Conservation (phyloP, 192 early-diverging fungal genomes). For the Backusella morwellensis region DNA sequence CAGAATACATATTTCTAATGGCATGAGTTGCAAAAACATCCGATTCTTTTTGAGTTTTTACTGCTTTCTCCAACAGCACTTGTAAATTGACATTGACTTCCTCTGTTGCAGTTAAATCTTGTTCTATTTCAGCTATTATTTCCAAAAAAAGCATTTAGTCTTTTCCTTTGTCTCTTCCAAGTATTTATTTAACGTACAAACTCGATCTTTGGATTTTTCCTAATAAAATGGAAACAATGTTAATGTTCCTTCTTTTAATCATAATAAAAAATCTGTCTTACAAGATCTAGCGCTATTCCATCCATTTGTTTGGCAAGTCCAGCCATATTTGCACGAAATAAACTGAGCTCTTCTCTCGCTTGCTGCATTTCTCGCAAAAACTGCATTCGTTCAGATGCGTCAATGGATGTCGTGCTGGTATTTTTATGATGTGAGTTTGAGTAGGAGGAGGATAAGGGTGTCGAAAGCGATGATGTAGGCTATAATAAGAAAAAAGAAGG, state of each 20-base stretch:
- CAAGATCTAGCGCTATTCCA: slow-evolving; percentile 21
- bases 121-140: slow-evolving; percentile 25
- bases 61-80: slow-evolving; percentile 31
- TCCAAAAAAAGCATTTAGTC: neutral
- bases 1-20: slow-evolving; percentile 25
- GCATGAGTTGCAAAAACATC: slow-evolving; percentile 30
- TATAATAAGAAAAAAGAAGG: neutral
- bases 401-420: neutral
- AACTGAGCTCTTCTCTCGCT: slow-evolving; percentile 15
- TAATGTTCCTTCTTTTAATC: neutral
- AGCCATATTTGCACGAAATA: slow-evolving; percentile 26
- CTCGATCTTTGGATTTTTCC: slow-evolving; percentile 15
- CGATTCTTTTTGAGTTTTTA: slow-evolving; percentile 30
- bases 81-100: slow-evolving; percentile 39
- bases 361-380: slow-evolving; percentile 31
- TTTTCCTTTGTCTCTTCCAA: neutral
- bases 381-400: slow-evolving; percentile 15
- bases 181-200: slow-evolving; percentile 7
- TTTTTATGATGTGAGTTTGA: neutral
- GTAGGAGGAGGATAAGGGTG: neutral
- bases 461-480: slow-evolving; percentile 13
- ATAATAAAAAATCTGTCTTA: neutral
- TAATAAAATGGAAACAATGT: neutral
- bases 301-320: slow-evolving; percentile 28
- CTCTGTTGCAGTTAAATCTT: slow-evolving; percentile 29